Conservation (phyloP, 805 yeast species). For the Ogataea nitratoaversa region DNA sequence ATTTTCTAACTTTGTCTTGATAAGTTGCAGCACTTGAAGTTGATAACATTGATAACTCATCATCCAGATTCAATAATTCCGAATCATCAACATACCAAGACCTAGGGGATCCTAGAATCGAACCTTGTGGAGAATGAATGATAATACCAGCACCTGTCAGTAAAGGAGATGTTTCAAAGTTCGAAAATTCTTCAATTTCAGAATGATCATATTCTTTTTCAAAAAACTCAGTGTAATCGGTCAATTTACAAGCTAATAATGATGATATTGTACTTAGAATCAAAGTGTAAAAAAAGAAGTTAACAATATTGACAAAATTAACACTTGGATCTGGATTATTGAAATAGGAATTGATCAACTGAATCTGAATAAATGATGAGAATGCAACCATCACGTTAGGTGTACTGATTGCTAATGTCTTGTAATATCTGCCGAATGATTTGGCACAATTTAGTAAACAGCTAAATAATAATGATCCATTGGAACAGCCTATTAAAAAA, state of each 20-base stretch:
- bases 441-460: constrained; percentile 77
- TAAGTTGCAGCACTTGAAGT: constrained; percentile 12
- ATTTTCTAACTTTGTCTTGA: constrained; percentile 10
- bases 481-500: constrained; percentile 62
- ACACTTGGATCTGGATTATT: constrained; percentile 11
- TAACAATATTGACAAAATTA: constrained; percentile 19
- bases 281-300: constrained; percentile 20
- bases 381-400: constrained; percentile 51
- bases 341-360: constrained; percentile 20
- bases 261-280: constrained; percentile 17
- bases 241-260: constrained; percentile 26
- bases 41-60: constrained; percentile 25
- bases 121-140: constrained; percentile 22
- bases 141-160: constrained; percentile 31
- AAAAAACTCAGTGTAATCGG: constrained; percentile 23
- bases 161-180: constrained; percentile 31
- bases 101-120: constrained; percentile 26
- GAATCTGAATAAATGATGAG: constrained; percentile 28
- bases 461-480: constrained; percentile 64
- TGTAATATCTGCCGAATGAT: constrained; percentile 58
- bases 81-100: constrained; percentile 27
- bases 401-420: constrained; percentile 76
- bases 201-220: constrained; percentile 24
- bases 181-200: constrained; percentile 23
- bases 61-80: constrained; percentile 21